A percentile compares a stretch with the other conserved stretches of the same genome.
phyloP scores from a whole-genome alignment of 2,329 filamentous ascomycete species.

The Amesomyces nigricolor region DNA sequence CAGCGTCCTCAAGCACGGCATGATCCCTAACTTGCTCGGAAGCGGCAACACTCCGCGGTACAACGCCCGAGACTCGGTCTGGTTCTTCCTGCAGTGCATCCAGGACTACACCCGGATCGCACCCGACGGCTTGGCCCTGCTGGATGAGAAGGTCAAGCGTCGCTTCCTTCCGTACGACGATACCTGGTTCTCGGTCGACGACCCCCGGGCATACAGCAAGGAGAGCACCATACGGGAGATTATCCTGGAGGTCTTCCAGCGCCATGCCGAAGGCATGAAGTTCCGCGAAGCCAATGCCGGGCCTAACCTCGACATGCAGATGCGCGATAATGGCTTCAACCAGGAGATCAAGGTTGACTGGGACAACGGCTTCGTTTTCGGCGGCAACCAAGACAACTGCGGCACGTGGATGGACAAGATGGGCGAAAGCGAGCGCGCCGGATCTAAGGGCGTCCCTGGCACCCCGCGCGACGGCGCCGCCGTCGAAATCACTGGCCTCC shows the following conservation, averaged over 20 bases:
- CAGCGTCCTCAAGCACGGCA: constrained; percentile 93
- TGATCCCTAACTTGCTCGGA: constrained; percentile 92
- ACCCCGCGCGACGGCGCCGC: constrained; percentile 96
- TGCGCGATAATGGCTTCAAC: constrained; percentile 88
- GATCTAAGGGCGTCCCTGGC: constrained; percentile 87
- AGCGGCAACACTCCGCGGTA: constrained; percentile 83
- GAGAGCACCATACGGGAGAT: constrained; percentile 81
- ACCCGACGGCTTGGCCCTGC: constrained; percentile 66
- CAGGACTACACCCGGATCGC: constrained; percentile 85
- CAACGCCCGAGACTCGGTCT: constrained; percentile 92
- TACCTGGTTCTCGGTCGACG: constrained; percentile 81
- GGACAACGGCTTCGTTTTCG: constrained; percentile 84
- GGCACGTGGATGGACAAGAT: constrained; percentile 99
- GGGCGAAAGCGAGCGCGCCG: constrained; percentile 91
- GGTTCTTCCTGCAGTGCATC: constrained; percentile 96
- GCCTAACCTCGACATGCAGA: constrained; percentile 80
- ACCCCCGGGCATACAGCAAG: constrained; percentile 77
- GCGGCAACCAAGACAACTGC: constrained; percentile 90
- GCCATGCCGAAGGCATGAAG: constrained; percentile 83
- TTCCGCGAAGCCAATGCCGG: constrained; percentile 95
- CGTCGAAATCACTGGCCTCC: constrained; percentile 87
- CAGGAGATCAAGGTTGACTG: constrained; percentile 89
- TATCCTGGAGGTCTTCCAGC: constrained; percentile 87
- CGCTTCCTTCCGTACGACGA: constrained; percentile 95
- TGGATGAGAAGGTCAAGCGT: constrained; percentile 72